Evolutionary conservation across 352 stramenopile species (phyloP), one percentile per base, ranked within the genome.

Genomic region (Globisporangium takayamanum): DNA sequence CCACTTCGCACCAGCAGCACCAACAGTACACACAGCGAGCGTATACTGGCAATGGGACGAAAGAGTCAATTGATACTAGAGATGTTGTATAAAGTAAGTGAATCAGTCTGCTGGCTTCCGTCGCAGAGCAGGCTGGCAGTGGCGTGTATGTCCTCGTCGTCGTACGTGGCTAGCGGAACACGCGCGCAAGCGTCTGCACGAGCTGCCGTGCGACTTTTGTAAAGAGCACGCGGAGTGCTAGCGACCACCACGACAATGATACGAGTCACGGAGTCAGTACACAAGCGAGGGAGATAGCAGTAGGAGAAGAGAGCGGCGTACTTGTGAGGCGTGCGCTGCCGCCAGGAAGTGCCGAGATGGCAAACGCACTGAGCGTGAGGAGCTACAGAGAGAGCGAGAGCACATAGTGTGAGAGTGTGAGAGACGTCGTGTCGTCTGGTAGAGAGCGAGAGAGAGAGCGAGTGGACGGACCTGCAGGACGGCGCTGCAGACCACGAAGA

Each of bases 401-500:
- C 44, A 54, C 18, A n/a, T n/a, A n/a, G n/a, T n/a, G n/a, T n/a
- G n/a, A n/a, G 3, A 37, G 37, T 10, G 49, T 15, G 44, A 10
- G 28, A 16, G 22, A 58, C 28, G 41, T 25, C 22, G 25, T 39
- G n/a, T 15, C 39, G 8, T n/a, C 28, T 11, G 12, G 20, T 15
- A 44, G 28, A 3, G 3, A 48, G 10, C 16, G 12, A 33, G 22
- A 44, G 28, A 2, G 3, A 48, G 10, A 47, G n/a, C n/a, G 18
- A 36, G n/a, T 25, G 42, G 62, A n/a, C 51, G 16, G 53, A 79
- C 66, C 67, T 82, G 73, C 16, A 74, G 62, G 15, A 88, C 67
- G 0, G 84, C 88, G 66, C 80, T 93, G 63, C 87, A 63, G 48
- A 93, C 75, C n/a, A 93, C 84, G 20, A 91, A 75, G 28, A 93